Evolutionary conservation across 192 early-diverging fungal species (phyloP).

Genomic region (Coemansia sp.): DNA sequence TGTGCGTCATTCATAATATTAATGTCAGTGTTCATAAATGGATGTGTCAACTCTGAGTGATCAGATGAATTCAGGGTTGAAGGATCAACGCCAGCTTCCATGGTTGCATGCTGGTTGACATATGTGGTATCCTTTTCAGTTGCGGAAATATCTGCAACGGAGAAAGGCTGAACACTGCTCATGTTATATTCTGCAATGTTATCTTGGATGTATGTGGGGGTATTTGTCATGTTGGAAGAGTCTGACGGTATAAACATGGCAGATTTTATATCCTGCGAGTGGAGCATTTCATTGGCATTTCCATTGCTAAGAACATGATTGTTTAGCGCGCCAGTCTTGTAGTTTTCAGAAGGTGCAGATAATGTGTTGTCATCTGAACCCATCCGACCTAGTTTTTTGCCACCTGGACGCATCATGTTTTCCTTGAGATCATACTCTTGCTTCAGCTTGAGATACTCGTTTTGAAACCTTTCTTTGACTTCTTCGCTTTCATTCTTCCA

Average conservation of each 20-base stretch:
- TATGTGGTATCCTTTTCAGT: slow-evolving; percentile 10
- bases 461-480: slow-evolving; percentile 39
- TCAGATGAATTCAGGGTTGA: slow-evolving; percentile 8
- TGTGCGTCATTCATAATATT: slow-evolving; percentile 4
- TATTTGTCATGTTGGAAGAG: neutral
- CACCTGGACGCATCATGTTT: slow-evolving; percentile 28
- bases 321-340: no score
- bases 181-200: slow-evolving; percentile 15
- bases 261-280: no score
- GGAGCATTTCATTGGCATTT: no score
- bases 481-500: slow-evolving; percentile 48
- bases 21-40: slow-evolving; percentile 19
- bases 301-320: no score
- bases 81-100: slow-evolving; percentile 1
- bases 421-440: slow-evolving; percentile 40
- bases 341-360: neutral
- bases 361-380: slow-evolving; percentile 1
- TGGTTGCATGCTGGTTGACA: slow-evolving; percentile 6
- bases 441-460: slow-evolving; percentile 37
- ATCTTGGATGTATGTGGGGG: neutral
- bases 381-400: neutral
- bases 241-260: no score
- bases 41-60: slow-evolving; percentile 11
- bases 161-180: slow-evolving; percentile 15
- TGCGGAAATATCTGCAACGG: slow-evolving; percentile 3